These are phyloP conservation scores for Gracilaria gracilis DNA, from an alignment of 23 red algal species.

Conservation along the genomic window DNA sequence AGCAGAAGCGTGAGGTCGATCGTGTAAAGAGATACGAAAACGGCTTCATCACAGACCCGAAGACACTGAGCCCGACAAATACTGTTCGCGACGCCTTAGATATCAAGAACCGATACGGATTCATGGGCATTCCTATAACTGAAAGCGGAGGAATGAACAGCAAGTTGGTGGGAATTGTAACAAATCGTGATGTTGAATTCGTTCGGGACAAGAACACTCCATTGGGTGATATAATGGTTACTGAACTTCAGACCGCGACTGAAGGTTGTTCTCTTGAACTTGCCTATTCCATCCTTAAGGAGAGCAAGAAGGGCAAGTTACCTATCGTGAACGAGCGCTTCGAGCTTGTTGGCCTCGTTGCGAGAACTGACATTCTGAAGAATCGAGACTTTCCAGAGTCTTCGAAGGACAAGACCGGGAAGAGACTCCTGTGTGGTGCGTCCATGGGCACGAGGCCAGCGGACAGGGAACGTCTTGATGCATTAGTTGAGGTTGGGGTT, in stretches of 20 bases:
- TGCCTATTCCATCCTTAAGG: conserved; percentile 94
- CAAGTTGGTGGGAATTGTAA: conserved; percentile 96
- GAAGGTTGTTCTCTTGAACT: conserved; percentile 95
- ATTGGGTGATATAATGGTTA: conserved; percentile 90
- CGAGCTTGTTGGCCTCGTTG: conserved; percentile 96
- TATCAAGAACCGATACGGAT: conserved; percentile 95
- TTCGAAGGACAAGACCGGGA: conserved; percentile 81
- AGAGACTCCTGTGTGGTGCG: conserved; percentile 91
- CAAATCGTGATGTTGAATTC: conserved; percentile 98
- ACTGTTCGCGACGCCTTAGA: conserved; percentile 92
- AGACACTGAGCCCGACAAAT: conserved; percentile 86
- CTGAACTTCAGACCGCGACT: conserved; percentile 91
- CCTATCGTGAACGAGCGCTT: conserved; percentile 88
- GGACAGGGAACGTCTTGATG: conserved; percentile 93
- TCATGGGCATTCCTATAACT: conserved; percentile 98
- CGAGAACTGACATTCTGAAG: conserved; percentile 96
- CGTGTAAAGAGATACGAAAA: conserved; percentile 99
- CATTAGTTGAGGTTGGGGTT: conserved; percentile 86
- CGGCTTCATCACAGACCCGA: conserved; percentile 99
- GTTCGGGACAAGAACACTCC: conserved; percentile 80
- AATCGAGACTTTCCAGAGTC: conserved; percentile 93
- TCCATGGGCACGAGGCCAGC: conserved; percentile 92
- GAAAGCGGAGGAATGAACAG: conserved; percentile 90
- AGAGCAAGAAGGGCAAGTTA: conserved; percentile 98
- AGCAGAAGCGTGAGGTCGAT: conserved; percentile 97